Percentiles rank a stretch among this genome's conserved stretches.
These are phyloP conservation scores for Diaporthe eres DNA, from an alignment of 2,329 filamentous ascomycete species.

Conservation along the genomic window DNA sequence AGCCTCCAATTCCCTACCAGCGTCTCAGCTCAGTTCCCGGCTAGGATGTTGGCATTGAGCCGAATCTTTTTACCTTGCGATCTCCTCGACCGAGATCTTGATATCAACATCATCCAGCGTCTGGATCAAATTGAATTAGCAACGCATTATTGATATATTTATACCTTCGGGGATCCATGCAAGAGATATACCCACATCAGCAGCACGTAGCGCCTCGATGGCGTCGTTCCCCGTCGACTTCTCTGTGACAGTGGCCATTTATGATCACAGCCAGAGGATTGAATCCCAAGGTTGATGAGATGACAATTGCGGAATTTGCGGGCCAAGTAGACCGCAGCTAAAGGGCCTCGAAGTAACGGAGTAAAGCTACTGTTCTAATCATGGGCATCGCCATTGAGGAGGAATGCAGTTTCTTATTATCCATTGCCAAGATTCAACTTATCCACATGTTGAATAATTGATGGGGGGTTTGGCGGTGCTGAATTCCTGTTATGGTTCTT, in stretches of 20 bases:
- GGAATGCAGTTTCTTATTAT: not conserved
- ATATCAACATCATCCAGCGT: not conserved
- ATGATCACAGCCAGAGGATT: too few species aligned
- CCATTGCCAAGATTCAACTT: not conserved
- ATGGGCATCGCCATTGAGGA: too few species aligned
- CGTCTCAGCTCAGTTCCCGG: not conserved
- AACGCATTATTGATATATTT: rapidly evolving
- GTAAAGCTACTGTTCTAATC: too few species aligned
- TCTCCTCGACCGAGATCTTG: slow-evolving; percentile 17
- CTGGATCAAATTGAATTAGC: not conserved
- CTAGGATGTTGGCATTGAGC: not conserved
- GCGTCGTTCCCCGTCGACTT: not conserved
- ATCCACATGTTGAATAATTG: not conserved
- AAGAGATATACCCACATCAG: not conserved
- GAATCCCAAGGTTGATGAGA: too few species aligned
- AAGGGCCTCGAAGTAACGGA: too few species aligned
- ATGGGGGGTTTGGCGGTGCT: not conserved
- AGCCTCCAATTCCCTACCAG: not conserved
- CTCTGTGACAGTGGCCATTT: not conserved
- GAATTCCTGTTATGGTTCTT: not conserved
- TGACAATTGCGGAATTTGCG: too few species aligned
- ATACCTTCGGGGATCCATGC: too few species aligned
- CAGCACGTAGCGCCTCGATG: not conserved
- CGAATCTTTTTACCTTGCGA: not conserved
- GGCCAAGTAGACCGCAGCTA: too few species aligned